Percentiles rank a stretch among this genome's conserved stretches.
These are phyloP conservation scores for Plasmodium berghei DNA, from an alignment of 169 alveolate genomes.

Conservation along the genomic window DNA sequence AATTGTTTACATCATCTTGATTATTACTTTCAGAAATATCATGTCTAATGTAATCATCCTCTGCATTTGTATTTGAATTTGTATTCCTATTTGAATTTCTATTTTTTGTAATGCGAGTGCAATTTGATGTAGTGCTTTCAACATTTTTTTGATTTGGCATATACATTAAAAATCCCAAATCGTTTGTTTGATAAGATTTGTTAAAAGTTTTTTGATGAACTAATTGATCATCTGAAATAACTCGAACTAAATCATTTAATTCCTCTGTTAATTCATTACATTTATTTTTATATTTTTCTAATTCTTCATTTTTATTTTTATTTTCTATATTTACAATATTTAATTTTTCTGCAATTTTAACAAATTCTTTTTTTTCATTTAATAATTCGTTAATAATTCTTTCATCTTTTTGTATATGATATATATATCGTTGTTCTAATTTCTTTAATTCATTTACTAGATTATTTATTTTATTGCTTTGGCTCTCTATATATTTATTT, in stretches of 20 bases:
- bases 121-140: too few species aligned
- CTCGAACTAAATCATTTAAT: conserved; percentile 16
- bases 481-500: conserved; percentile 16
- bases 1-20: neutral
- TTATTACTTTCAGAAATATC: neutral
- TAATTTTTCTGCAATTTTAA: conserved; percentile 15
- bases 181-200: conserved; percentile 8
- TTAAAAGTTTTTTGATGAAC: neutral
- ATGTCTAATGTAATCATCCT: too few species aligned
- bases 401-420: conserved; percentile 14
- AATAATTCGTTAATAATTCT: conserved; percentile 10
- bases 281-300: conserved; percentile 18
- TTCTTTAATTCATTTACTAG: conserved; percentile 6
- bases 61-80: too few species aligned
- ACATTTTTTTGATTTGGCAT: too few species aligned
- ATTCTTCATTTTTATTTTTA: conserved; percentile 45
- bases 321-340: conserved; percentile 24
- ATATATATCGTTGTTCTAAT: conserved; percentile 15
- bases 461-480: neutral
- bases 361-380: conserved; percentile 44
- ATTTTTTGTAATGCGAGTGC: too few species aligned
- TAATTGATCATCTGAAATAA: neutral
- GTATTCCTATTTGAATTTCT: too few species aligned
- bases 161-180: neutral
- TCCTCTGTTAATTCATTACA: conserved; percentile 42